These are phyloP conservation scores for Rhodosporidiobolus odoratus DNA, from an alignment of 768 basidiomycete species.

Conservation along the genomic window DNA sequence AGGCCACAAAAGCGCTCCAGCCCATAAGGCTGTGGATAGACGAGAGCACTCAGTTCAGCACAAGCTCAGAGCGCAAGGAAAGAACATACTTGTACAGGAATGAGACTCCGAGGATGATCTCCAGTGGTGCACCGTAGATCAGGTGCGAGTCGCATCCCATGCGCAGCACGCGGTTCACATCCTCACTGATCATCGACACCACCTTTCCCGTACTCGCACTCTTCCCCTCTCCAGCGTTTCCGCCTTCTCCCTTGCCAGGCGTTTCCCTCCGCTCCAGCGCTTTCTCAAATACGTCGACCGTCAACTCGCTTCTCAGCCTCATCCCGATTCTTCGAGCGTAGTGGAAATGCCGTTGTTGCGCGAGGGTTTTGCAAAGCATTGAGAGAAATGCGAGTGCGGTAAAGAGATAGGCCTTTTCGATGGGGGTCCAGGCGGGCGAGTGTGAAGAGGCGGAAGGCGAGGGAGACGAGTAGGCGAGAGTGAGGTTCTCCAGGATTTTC, in stretches of 20 bases:
- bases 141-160: conserved; percentile 37
- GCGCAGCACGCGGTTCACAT: conserved; percentile 52
- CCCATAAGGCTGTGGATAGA: conserved; percentile 33
- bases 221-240: conserved; percentile 30
- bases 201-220: conserved; percentile 38
- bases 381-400: conserved; percentile 29
- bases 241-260: neutral
- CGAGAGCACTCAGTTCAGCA: neutral
- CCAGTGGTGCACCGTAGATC: conserved; percentile 36
- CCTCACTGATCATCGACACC: conserved; percentile 48
- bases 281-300: conserved; percentile 34
- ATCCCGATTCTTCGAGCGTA: conserved; percentile 32
- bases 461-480: conserved; percentile 1
- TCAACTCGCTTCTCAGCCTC: conserved; percentile 32
- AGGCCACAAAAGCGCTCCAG: conserved; percentile 37
- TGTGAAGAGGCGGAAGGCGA: neutral
- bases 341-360: conserved; percentile 39
- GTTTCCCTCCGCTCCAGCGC: conserved; percentile 25
- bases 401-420: conserved; percentile 36
- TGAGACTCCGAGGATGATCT: conserved; percentile 20
- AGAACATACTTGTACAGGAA: conserved; percentile 33
- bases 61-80: neutral
- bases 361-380: conserved; percentile 21
- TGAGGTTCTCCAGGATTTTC: conserved; percentile 30
- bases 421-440: conserved; percentile 1